A percentile compares a stretch with the other conserved stretches of the same genome.
phyloP scores from a whole-genome alignment of 257 asterid species.

The Perilla frutescens region DNA sequence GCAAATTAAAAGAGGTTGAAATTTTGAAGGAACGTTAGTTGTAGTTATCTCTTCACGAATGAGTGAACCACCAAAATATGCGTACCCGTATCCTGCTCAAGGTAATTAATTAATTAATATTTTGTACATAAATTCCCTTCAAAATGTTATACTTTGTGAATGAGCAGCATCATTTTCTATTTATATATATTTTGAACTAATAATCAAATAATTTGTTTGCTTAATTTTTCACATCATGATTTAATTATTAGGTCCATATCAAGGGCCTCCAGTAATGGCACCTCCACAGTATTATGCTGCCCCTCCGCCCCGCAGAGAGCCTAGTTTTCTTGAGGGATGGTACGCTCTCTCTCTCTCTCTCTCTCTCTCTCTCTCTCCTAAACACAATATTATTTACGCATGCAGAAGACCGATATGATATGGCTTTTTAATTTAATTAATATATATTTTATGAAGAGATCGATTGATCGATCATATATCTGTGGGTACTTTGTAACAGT shows the following conservation, averaged over 20 bases:
- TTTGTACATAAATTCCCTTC: too few species aligned
- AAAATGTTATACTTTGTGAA: neutral
- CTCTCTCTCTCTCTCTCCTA: neutral
- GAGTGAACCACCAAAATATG: conserved; percentile 82
- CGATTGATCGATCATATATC: too few species aligned
- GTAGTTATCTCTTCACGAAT: conserved; percentile 22
- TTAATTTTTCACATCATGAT: neutral
- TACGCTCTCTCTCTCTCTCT: conserved; percentile 30
- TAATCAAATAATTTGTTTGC: neutral
- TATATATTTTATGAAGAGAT: too few species aligned
- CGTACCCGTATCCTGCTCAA: conserved; percentile 77
- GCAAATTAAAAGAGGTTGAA: neutral
- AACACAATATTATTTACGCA: too few species aligned
- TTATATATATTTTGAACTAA: neutral
- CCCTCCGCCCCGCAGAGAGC: conserved; percentile 70
- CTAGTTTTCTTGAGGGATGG: conserved; percentile 87
- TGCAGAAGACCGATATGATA: too few species aligned
- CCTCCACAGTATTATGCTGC: conserved; percentile 85
- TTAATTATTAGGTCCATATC: conserved; percentile 57
- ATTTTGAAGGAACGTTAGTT: neutral
- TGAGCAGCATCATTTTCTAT: neutral
- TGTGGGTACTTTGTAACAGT: conserved; percentile 40
- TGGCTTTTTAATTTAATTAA: too few species aligned
- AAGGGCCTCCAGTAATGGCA: conserved; percentile 92
- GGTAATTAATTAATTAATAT: conserved; percentile 38